phyloP scores from a whole-genome alignment of 129 eudicot genomes.

The Saussurea involucrata region DNA sequence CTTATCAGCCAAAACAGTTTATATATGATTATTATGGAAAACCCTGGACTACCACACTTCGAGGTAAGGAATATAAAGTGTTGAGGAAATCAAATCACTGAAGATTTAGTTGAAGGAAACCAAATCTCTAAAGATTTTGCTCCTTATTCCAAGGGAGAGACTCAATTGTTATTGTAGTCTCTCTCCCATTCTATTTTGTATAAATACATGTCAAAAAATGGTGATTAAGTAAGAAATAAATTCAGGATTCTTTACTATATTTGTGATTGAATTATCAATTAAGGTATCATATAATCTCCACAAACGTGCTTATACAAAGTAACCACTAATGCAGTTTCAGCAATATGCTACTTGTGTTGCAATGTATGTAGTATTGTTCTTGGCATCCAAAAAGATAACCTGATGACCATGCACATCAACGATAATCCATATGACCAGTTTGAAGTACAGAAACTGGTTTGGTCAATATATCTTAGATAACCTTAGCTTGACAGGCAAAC shows the following conservation, averaged over 20 bases:
- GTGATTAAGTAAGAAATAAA: neutral
- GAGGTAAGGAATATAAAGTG: neutral
- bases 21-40: neutral
- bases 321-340: neutral
- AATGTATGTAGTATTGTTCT: neutral
- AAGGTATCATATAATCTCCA: neutral
- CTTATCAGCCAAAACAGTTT: neutral
- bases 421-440: neutral
- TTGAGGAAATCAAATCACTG: neutral
- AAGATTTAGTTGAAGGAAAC: too few species aligned
- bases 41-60: neutral
- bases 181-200: neutral
- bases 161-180: neutral
- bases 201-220: neutral
- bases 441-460: neutral
- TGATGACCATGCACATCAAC: neutral
- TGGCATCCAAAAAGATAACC: neutral
- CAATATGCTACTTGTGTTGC: neutral
- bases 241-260: neutral
- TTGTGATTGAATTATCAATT: neutral
- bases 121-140: neutral
- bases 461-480: constrained; percentile 5
- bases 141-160: neutral
- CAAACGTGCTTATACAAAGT: neutral
- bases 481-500: constrained; percentile 97